Evolutionary conservation across 2,329 filamentous ascomycete species (phyloP).

Genomic region (Aspergillus calidoustus): DNA sequence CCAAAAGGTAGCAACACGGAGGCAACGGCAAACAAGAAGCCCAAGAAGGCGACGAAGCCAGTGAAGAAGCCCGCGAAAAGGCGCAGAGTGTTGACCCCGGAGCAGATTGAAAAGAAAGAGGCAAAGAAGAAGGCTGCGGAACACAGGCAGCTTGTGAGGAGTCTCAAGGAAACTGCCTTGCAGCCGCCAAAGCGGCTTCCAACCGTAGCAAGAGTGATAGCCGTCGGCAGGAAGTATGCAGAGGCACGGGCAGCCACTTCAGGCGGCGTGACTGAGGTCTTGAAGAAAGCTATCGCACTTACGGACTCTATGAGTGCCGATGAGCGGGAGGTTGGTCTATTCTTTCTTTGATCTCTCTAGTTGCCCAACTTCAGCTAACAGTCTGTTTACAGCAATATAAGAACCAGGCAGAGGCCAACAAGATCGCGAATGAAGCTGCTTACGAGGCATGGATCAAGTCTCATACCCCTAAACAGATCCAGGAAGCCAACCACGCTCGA

Average conservation of each 20-base stretch:
- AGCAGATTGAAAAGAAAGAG: background rate
- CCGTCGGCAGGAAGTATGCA: constrained; percentile 26
- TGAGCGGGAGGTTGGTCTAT: constrained; percentile 31
- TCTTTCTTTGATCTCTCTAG: background rate
- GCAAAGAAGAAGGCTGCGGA: constrained; percentile 32
- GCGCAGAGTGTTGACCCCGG: background rate
- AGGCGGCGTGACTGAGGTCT: constrained; percentile 20
- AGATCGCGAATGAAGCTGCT: constrained; percentile 51
- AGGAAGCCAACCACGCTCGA: constrained; percentile 63
- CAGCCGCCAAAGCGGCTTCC: constrained; percentile 43
- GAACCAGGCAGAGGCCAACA: constrained; percentile 42
- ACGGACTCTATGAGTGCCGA: constrained; percentile 23
- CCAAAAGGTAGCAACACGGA: constrained; percentile 27
- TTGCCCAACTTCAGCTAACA: constrained; percentile 14
- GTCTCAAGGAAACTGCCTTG: constrained; percentile 41
- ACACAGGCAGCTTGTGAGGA: constrained; percentile 30
- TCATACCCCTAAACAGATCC: constrained; percentile 62
- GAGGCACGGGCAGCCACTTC: constrained; percentile 14
- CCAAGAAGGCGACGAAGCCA: constrained; percentile 21
- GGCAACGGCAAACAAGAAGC: constrained; percentile 25
- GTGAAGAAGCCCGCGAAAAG: background rate
- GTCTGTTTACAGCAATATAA: constrained; percentile 55
- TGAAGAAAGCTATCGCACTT: constrained; percentile 24
- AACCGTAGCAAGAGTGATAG: constrained; percentile 28
- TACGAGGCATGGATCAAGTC: constrained; percentile 58